Base-by-base conservation (phyloP, 2,329 filamentous ascomycete species). In the Furcasterigmium sp. region DNA sequence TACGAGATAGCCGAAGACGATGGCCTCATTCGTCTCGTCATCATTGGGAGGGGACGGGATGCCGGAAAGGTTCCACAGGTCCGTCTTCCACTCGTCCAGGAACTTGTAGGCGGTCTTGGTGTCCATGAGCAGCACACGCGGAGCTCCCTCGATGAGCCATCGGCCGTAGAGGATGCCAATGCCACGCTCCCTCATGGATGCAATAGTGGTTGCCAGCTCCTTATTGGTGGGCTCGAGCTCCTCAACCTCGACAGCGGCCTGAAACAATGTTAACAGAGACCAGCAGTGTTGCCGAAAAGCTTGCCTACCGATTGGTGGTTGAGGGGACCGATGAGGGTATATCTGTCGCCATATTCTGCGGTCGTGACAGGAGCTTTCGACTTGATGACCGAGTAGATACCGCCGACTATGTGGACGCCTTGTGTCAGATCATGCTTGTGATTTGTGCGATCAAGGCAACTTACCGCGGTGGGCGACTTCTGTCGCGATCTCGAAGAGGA, bases 301-400 rank as follows among this genome's bases (percentile, higher is more conserved):
- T 18, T 28, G 61, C 85, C 58, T 76, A 93, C 88, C 52, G 93
- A 96, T 56, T 85, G 79, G 62, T 86, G 84, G 69, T 97, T 96
- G 62, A 95, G 82, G 46, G 93, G 93, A 2, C 93, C 93, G 63
- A 98, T 91, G 52, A 97, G 79, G 21, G 89, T 95, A 68, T 98
- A 98, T 53, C 89, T 82, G 47, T 95, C 90, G 67, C 93, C 93
- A 93, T 97, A 98, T 68, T 98, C 93, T 48, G 90, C 90, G 1
- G 91, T 96, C 35, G 93, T 97, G 49, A 97, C 93, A 40, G 93
- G 91, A 29, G 93, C 91, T 69, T 98, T 98, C 49, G 93, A 98
- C 69, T 98, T 98, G 69, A 98, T 84, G 53, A 98, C 93, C 14
- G 91, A 97, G 75, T 98, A 98, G 70, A 98, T 98, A 57, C 93